Base-by-base conservation (phyloP, 805 yeast genomes). In the Huiozyma naganishii region DNA sequence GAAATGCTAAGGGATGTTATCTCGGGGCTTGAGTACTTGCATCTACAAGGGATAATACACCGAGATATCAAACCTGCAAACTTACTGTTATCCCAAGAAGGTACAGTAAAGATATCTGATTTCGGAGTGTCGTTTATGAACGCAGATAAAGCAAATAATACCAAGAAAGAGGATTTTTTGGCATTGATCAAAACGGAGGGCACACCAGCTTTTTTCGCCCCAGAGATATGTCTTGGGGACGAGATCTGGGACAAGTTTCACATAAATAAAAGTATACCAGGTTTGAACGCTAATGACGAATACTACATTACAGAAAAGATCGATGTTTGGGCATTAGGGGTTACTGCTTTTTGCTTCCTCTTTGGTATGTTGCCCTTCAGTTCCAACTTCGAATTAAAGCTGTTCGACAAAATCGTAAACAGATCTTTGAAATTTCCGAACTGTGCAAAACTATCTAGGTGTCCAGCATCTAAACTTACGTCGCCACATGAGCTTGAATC, bases 251-350 rank as follows among this genome's bases (percentile, higher is more conserved):
- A 46, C 12, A 51, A 53, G 43, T 58, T 48, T 36, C 43, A 48
- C 17, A 40, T 54, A 13, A 34, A 45, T 23, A 50, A 51, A 8
- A 43, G 55, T 48, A 43, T 53, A 37, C 52, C 57, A 27, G 75
- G 79, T 5, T 76, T 71, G 43, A 8, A 7, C 9, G 6, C n/a
- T 3, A 39, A 32, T 11, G 17, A 35, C n/a, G 29, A 39, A 11
- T 39, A 39, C 36, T 39, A 17, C 35, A 82, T 90, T 36, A 81
- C 85, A 42, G 72, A 80, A 58, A 87, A 84, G 61, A 84, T 92
- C 44, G 98, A 92, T 65, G 83, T 90, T n/a, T 92, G 98, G 98
- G 95, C 98, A 0, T 64, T 88, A 17, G 98, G 98, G 8, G 88
- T 90, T 6, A 89, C 97, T 0, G 66, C 92, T 12, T 92, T 79